Conservation (phyloP, 169 alveolate species). For the Cryptosporidium viatorum region DNA sequence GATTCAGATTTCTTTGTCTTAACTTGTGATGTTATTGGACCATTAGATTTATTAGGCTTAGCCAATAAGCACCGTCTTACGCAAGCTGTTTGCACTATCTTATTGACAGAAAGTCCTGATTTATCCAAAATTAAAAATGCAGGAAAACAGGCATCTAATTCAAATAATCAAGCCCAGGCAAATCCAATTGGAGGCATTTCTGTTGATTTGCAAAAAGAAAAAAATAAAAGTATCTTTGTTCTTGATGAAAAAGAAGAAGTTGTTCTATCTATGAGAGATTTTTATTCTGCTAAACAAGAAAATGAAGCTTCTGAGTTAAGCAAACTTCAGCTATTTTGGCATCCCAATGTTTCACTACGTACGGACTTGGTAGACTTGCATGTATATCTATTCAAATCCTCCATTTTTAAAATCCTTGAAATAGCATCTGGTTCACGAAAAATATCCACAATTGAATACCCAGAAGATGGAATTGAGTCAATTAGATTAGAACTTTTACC, state of each 20-base stretch:
- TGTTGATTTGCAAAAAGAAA: constrained; percentile 46
- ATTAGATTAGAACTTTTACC: constrained; percentile 53
- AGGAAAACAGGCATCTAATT: background rate
- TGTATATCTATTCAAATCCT: constrained; percentile 61
- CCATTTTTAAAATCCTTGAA: constrained; percentile 38
- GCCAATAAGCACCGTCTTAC: constrained; percentile 56
- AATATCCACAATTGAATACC: constrained; percentile 35
- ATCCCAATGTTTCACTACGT: constrained; percentile 38
- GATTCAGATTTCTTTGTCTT: constrained; percentile 62
- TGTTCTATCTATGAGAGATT: constrained; percentile 29
- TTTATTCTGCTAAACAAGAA: constrained; percentile 60
- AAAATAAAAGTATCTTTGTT: constrained; percentile 39
- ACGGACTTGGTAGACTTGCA: constrained; percentile 35
- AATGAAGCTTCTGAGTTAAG: constrained; percentile 30
- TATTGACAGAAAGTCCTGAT: constrained; percentile 10
- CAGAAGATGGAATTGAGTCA: constrained; percentile 72
- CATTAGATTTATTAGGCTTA: constrained; percentile 27
- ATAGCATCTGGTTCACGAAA: background rate
- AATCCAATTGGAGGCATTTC: constrained; percentile 46
- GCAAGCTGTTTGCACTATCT: constrained; percentile 55
- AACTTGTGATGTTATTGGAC: constrained; percentile 69
- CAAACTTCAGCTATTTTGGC: constrained; percentile 65
- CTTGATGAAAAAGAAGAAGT: constrained; percentile 46
- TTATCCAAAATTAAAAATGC: background rate
- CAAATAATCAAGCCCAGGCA: constrained; percentile 18